Percentiles rank a stretch among this genome's conserved stretches.
These are phyloP conservation scores for Cryphonectria naterciae DNA, from an alignment of 2,329 filamentous ascomycete genomes.

Conservation along the genomic window DNA sequence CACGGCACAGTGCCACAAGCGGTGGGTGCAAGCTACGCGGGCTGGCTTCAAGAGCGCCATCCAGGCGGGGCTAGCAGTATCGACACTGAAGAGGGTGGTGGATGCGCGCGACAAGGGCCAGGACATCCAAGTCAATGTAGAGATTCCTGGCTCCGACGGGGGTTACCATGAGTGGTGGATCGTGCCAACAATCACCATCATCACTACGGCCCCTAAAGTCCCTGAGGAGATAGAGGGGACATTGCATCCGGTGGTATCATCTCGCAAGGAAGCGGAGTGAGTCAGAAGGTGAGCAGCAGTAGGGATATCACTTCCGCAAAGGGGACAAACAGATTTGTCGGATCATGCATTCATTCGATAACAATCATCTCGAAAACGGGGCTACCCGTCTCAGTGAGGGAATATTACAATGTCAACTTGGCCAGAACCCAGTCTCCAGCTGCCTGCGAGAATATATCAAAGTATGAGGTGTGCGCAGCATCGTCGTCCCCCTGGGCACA, in stretches of 20 bases:
- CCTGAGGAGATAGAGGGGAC: neutral
- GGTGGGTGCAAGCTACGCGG: constrained; percentile 65
- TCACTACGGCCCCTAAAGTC: neutral
- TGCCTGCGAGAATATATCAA: constrained; percentile 37
- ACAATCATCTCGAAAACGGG: neutral
- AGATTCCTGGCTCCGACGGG: constrained; percentile 57
- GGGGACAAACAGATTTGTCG: neutral
- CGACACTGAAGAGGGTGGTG: constrained; percentile 61
- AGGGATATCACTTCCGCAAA: neutral
- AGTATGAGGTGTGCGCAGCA: constrained; percentile 44
- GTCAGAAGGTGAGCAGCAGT: neutral
- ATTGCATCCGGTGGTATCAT: neutral
- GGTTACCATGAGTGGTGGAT: constrained; percentile 69
- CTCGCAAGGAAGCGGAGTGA: neutral
- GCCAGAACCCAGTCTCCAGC: constrained; percentile 31
- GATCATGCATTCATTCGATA: neutral
- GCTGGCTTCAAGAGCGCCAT: constrained; percentile 72
- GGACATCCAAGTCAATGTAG: constrained; percentile 48
- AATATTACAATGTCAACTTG: constrained; percentile 17
- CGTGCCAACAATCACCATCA: constrained; percentile 53
- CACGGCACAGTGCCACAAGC: constrained; percentile 59
- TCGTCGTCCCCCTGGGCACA: constrained; percentile 43
- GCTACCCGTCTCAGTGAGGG: neutral
- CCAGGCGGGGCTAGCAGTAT: constrained; percentile 67
- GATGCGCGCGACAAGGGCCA: constrained; percentile 37